These are phyloP conservation scores for Fusarium musae DNA, from an alignment of 2,329 filamentous ascomycete genomes.

Conservation along the genomic window DNA sequence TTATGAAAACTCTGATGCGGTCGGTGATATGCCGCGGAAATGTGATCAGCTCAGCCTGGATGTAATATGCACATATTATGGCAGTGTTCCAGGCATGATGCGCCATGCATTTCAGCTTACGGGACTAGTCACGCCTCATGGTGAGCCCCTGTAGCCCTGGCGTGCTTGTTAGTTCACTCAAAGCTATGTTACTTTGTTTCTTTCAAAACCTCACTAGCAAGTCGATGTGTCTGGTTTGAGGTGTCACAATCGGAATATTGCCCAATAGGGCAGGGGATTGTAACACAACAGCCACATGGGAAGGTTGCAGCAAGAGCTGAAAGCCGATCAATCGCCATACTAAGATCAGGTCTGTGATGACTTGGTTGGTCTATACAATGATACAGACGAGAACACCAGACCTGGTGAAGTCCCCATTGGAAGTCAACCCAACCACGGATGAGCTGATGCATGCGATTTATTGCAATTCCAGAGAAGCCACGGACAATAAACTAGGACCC, in stretches of 20 bases:
- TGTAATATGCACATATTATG: constrained; percentile 17
- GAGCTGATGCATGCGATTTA: not conserved
- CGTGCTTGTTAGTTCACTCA: constrained; percentile 18
- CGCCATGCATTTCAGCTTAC: constrained; percentile 20
- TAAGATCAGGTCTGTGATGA: constrained; percentile 21
- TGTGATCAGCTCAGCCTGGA: not conserved
- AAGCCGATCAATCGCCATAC: constrained; percentile 28
- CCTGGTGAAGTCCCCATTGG: not conserved
- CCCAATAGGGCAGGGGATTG: constrained; percentile 33
- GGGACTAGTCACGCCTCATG: not conserved
- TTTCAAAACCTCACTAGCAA: constrained; percentile 4
- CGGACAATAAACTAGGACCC: not conserved
- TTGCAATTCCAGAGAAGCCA: not conserved
- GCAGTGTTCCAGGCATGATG: not conserved
- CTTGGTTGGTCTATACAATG: not conserved
- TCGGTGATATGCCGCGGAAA: not conserved
- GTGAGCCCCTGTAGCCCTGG: not conserved
- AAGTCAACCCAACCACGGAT: not conserved
- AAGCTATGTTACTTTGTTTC: constrained; percentile 1
- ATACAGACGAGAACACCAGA: not conserved
- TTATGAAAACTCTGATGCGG: not conserved
- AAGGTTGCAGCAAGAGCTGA: constrained; percentile 24
- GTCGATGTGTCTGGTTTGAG: constrained; percentile 25
- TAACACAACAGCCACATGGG: constrained; percentile 24
- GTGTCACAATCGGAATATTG: constrained; percentile 27